Percentiles rank a stretch among this genome's conserved stretches.
These are phyloP conservation scores for Sporothrix pseudoabietina DNA, from an alignment of 2,329 filamentous ascomycete genomes.

Conservation along the genomic window DNA sequence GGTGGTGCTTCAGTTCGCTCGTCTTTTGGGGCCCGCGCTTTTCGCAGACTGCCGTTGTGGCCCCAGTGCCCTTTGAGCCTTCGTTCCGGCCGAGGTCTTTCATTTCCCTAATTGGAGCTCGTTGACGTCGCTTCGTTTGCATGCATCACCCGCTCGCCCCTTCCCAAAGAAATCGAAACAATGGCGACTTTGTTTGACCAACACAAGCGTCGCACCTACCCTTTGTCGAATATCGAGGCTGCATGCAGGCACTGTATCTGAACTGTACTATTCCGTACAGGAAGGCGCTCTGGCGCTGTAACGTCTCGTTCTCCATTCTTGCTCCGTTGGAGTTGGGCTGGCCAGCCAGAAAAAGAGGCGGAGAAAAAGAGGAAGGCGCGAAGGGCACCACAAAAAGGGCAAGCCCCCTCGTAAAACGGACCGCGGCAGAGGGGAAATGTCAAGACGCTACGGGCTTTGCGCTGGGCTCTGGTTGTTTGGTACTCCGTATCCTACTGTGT, in stretches of 20 bases:
- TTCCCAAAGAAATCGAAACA: background rate
- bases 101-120: constrained; percentile 12
- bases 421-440: background rate
- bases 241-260: background rate
- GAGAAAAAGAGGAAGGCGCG: constrained; percentile 10
- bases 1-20: background rate
- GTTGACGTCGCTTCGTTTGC: background rate
- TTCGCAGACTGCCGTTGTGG: constrained; percentile 8
- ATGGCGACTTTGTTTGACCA: background rate
- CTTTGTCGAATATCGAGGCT: background rate
- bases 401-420: background rate
- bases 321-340: background rate
- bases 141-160: background rate
- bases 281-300: constrained; percentile 16
- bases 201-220: background rate
- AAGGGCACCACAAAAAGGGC: background rate
- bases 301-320: background rate
- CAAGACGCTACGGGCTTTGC: constrained; percentile 2
- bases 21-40: background rate
- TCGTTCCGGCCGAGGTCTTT: background rate
- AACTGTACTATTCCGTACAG: background rate
- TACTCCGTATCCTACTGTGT: background rate
- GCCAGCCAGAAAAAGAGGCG: constrained; percentile 13
- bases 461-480: background rate
- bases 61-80: background rate